phyloP scores from a whole-genome alignment of 257 asterid species.

The Nicotiana otophora region DNA sequence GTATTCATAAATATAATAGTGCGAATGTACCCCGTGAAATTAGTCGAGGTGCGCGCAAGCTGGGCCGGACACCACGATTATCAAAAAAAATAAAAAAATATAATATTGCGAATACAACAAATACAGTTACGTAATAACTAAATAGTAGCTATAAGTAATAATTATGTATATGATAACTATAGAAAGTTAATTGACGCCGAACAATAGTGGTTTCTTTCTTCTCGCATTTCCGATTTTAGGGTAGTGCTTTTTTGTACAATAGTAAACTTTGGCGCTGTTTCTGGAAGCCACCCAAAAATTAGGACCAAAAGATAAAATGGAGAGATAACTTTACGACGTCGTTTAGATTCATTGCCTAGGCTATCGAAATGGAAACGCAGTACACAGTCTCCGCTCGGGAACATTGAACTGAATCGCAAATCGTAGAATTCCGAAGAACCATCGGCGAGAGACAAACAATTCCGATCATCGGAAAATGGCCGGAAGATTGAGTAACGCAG shows the following conservation, averaged over 20 bases:
- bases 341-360: not conserved
- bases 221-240: not conserved
- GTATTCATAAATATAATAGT: too few relatives aligned
- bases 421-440: not conserved
- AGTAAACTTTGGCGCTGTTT: not conserved
- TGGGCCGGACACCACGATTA: too few relatives aligned
- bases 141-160: too few relatives aligned
- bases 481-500: constrained; percentile 62
- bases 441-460: not conserved
- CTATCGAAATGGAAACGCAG: not conserved
- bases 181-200: too few relatives aligned
- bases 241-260: not conserved
- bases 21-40: too few relatives aligned
- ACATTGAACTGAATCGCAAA: not conserved
- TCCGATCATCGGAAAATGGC: constrained; percentile 44
- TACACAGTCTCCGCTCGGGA: not conserved
- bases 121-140: too few relatives aligned
- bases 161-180: too few relatives aligned
- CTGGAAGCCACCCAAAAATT: not conserved
- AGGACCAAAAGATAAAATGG: not conserved
- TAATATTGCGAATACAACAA: too few relatives aligned
- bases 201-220: too few relatives aligned
- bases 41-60: too few relatives aligned
- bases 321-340: not conserved
- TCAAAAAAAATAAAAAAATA: too few relatives aligned